Evolutionary conservation across 2,329 filamentous ascomycete species (phyloP), one percentile per base, ranked within the genome.

Genomic region (Botrytis pseudocinerea): DNA sequence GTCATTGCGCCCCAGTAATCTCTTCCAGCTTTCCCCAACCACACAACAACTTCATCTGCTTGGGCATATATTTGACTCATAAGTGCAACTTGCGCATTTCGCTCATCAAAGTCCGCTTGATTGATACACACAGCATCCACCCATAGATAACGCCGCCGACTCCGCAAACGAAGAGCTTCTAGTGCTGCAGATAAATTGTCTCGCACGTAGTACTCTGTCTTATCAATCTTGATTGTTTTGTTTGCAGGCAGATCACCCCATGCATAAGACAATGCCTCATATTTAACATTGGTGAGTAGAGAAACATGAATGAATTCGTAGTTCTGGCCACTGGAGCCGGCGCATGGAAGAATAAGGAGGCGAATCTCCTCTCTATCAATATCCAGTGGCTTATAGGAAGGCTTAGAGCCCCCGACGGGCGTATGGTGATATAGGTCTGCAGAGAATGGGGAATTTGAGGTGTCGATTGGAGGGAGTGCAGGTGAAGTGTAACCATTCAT

Each of bases 221-320:
- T 35, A n/a, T 61, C 72, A 25, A 73, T 66, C 9, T 32, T 60
- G 14, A 71, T 71, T 8, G 60, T 48, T 40, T 65, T 59, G 16
- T 46, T 73, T 28, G 48, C 66, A 42, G 60, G 46, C 20, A 61
- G 22, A 66, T 70, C 48, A 20, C 73, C 70, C 73, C 70, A 74
- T 54, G 70, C 70, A 66, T 73, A 74, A 28, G 70, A 74, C 18
- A 74, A 48, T n/a, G 73, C 73, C 35, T 74, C 64, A 40, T 75
- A 72, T 48, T 70, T 69, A 38, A 70, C 12, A 14, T 70, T 57
- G 9, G 65, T n/a, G 28, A 69, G 71, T n/a, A 73, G 57, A 22
- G 71, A 73, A 42, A 63, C 57, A 40, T 73, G 71, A 28, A 70
- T 73, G 38, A 73, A 73, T n/a, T 63, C 71, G 62, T 70, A 70